Conservation (phyloP, 345 rosid genomes). For the Moricandia moricandioides region DNA sequence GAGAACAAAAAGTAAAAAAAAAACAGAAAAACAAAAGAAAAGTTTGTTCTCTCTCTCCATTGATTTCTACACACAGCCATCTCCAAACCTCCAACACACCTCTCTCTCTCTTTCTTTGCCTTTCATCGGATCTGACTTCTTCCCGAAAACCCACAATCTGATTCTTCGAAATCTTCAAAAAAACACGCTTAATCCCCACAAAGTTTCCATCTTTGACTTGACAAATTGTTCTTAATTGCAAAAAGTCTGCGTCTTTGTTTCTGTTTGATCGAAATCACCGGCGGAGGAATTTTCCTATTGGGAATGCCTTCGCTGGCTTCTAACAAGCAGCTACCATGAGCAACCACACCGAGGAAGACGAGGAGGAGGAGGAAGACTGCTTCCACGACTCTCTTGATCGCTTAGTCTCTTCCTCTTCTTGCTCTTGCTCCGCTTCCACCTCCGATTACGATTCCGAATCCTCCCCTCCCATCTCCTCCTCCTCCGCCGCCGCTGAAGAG, state of each 20-base stretch:
- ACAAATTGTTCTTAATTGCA: neutral
- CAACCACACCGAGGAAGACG: slow-evolving; percentile 38
- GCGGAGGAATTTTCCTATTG: slow-evolving; percentile 49
- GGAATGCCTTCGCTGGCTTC: slow-evolving; percentile 49
- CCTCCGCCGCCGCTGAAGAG: slow-evolving; percentile 8
- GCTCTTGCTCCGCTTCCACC: slow-evolving; percentile 66
- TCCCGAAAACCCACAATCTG: slow-evolving; percentile 33
- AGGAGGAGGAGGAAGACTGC: slow-evolving; percentile 47
- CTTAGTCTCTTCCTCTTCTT: slow-evolving; percentile 55
- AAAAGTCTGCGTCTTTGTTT: neutral
- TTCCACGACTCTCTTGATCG: slow-evolving; percentile 89
- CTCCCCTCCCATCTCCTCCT: slow-evolving; percentile 37
- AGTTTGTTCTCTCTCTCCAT: slow-evolving; percentile 10
- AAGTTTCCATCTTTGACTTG: slow-evolving; percentile 17
- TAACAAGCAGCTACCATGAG: slow-evolving; percentile 17
- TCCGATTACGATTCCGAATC: slow-evolving; percentile 61
- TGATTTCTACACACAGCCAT: slow-evolving; percentile 37
- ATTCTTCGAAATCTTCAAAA: slow-evolving; percentile 31
- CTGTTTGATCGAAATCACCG: slow-evolving; percentile 32
- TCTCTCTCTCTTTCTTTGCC: slow-evolving; percentile 27
- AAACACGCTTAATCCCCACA: slow-evolving; percentile 11
- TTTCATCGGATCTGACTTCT: slow-evolving; percentile 45
- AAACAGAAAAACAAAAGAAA: neutral
- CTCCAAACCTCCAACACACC: slow-evolving; percentile 29
- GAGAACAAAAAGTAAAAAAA: neutral